These are phyloP conservation scores for Vanrija pseudolonga DNA, from an alignment of 1,284 basidiomycete genomes.

Conservation along the genomic window DNA sequence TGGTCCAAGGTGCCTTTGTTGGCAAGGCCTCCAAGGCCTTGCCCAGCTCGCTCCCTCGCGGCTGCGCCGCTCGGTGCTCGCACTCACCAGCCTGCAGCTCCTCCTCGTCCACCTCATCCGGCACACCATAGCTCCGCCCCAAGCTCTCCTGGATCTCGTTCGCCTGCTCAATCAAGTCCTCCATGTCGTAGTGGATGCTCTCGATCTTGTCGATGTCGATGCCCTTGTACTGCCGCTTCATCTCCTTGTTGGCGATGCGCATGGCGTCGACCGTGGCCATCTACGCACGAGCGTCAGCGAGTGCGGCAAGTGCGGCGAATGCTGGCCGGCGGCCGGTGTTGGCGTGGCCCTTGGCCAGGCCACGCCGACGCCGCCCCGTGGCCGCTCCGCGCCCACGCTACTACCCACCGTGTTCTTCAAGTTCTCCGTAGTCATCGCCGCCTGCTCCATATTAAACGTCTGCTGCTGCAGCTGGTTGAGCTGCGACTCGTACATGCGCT, in stretches of 20 bases:
- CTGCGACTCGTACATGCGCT: slow-evolving; percentile 89
- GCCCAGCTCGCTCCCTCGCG: not conserved
- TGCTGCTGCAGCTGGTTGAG: slow-evolving; percentile 89
- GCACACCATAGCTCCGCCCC: slow-evolving; percentile 89
- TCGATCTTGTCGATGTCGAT: slow-evolving; percentile 99
- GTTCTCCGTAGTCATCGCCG: slow-evolving; percentile 93
- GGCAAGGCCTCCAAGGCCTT: too few species aligned
- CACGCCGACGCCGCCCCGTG: too few species aligned
- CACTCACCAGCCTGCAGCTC: slow-evolving; percentile 88
- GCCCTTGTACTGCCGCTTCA: slow-evolving; percentile 95
- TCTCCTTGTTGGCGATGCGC: slow-evolving; percentile 95
- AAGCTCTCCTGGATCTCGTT: slow-evolving; percentile 97
- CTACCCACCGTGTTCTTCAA: slow-evolving; percentile 72
- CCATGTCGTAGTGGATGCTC: slow-evolving; percentile 95
- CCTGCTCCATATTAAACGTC: slow-evolving; percentile 98
- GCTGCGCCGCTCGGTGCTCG: not conserved
- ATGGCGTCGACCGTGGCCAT: slow-evolving; percentile 99
- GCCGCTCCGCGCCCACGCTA: not conserved
- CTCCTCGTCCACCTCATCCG: slow-evolving; percentile 96
- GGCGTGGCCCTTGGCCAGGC: too few species aligned
- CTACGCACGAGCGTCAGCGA: slow-evolving; percentile 10
- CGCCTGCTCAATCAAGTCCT: slow-evolving; percentile 92
- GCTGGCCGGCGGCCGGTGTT: too few species aligned
- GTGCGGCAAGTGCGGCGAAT: too few species aligned
- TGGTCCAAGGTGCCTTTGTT: too few species aligned